These are phyloP conservation scores for Gossypium stocksii DNA, from an alignment of 345 rosid species.

Conservation along the genomic window DNA sequence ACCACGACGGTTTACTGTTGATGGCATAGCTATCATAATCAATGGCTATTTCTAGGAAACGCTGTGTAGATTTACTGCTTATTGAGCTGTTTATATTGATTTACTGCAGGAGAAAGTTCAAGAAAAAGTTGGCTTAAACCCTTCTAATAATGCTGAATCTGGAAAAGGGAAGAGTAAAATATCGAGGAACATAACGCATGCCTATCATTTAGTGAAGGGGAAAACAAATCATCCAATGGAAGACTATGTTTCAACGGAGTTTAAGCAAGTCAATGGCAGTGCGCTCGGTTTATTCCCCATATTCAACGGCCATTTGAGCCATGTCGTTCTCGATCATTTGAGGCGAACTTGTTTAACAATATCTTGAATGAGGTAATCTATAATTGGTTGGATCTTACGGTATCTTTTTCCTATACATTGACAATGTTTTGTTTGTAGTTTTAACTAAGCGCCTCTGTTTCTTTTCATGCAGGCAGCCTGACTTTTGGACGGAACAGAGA, in stretches of 20 bases:
- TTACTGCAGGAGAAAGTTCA: no score
- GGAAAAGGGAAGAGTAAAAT: constrained; percentile 92
- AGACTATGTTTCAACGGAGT: constrained; percentile 72
- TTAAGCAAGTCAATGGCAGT: constrained; percentile 61
- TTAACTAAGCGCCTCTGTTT: no score
- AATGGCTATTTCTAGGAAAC: no score
- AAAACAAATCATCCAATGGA: constrained; percentile 75
- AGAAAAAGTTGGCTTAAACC: no score
- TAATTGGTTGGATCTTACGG: background rate
- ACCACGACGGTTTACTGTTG: no score
- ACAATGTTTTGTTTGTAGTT: background rate
- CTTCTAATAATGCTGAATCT: constrained; percentile 51
- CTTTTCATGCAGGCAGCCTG: constrained; percentile 43
- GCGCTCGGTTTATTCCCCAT: constrained; percentile 93
- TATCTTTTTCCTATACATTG: background rate
- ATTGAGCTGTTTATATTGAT: no score
- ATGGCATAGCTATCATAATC: no score
- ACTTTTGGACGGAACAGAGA: constrained; percentile 70
- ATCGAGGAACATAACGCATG: constrained; percentile 70
- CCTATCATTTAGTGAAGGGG: constrained; percentile 80
- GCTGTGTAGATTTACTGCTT: no score
- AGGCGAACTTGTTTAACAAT: constrained; percentile 66
- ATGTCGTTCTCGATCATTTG: constrained; percentile 67
- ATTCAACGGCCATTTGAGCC: constrained; percentile 87
- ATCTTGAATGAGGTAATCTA: constrained; percentile 69